Evolutionary conservation across 768 basidiomycete genomes (phyloP).

Genomic region (Dioszegia crocea): DNA sequence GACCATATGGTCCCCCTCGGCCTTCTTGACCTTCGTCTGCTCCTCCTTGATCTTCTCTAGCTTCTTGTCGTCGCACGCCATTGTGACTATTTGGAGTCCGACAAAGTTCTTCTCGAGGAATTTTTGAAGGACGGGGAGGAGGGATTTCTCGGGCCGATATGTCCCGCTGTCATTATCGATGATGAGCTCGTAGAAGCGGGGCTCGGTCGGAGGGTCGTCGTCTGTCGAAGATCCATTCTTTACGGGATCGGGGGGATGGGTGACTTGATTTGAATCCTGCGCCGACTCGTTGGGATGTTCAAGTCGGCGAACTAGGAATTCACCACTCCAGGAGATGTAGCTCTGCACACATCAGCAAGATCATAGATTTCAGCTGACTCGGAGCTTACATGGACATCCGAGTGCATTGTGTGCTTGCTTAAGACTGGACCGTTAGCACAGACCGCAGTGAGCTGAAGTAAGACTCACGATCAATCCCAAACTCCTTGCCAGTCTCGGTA

Average conservation of each 20-base stretch:
- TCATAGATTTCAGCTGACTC: not conserved
- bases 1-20: constrained; percentile 38
- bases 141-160: constrained; percentile 65
- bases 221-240: constrained; percentile 32
- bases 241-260: constrained; percentile 26
- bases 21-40: constrained; percentile 47
- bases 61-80: constrained; percentile 54
- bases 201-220: constrained; percentile 41
- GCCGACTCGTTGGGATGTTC: constrained; percentile 51
- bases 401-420: constrained; percentile 79
- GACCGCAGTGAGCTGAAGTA: no score
- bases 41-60: constrained; percentile 50
- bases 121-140: constrained; percentile 62
- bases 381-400: constrained; percentile 55
- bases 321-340: constrained; percentile 55
- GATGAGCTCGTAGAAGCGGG: constrained; percentile 68
- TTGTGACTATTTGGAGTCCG: constrained; percentile 56
- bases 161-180: constrained; percentile 77
- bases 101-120: constrained; percentile 71
- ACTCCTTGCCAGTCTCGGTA: constrained; percentile 80
- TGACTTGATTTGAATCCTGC: constrained; percentile 56
- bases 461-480: constrained; percentile 62
- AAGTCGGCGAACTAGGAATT: constrained; percentile 59
- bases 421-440: constrained; percentile 53
- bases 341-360: constrained; percentile 37